These are phyloP conservation scores for Dendrobium officinale DNA, from an alignment of 106 monocot species.

Conservation along the genomic window DNA sequence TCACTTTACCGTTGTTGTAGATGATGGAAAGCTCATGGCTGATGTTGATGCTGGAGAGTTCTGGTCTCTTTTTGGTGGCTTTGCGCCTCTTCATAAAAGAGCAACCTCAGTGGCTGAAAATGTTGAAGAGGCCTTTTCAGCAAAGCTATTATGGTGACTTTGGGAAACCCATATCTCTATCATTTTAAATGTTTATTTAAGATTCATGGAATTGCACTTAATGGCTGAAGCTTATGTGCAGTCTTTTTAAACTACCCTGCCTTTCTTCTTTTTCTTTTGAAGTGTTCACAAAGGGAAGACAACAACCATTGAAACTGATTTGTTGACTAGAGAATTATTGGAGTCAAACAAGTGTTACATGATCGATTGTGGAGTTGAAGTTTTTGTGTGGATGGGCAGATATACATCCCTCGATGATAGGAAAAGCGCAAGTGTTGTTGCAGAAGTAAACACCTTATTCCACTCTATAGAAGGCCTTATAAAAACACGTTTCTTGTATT, in stretches of 20 bases:
- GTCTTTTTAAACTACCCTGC: neutral
- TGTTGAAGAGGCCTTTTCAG: conserved; percentile 18
- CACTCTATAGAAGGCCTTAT: neutral
- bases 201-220: too few relatives aligned
- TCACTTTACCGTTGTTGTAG: conserved; percentile 18
- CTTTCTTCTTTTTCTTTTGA: neutral
- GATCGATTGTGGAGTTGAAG: conserved; percentile 40
- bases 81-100: conserved; percentile 91
- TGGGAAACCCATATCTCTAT: neutral
- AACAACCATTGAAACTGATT: conserved; percentile 20
- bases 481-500: neutral
- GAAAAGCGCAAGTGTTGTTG: conserved; percentile 37
- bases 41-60: conserved; percentile 93
- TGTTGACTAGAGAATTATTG: conserved; percentile 34
- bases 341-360: conserved; percentile 49
- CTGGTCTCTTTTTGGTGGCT: conserved; percentile 92
- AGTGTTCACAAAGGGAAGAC: conserved; percentile 28
- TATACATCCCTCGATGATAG: conserved; percentile 34
- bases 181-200: neutral
- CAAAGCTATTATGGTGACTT: conserved; percentile 71
- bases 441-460: conserved; percentile 27
- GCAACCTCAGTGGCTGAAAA: conserved; percentile 27
- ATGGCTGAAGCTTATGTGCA: neutral
- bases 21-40: conserved; percentile 93
- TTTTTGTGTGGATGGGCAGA: conserved; percentile 52